A percentile compares a stretch with the other conserved stretches of the same genome.
Conservation (phyloP, 768 basidiomycete genomes). For the Pulveroboletus sp. region DNA sequence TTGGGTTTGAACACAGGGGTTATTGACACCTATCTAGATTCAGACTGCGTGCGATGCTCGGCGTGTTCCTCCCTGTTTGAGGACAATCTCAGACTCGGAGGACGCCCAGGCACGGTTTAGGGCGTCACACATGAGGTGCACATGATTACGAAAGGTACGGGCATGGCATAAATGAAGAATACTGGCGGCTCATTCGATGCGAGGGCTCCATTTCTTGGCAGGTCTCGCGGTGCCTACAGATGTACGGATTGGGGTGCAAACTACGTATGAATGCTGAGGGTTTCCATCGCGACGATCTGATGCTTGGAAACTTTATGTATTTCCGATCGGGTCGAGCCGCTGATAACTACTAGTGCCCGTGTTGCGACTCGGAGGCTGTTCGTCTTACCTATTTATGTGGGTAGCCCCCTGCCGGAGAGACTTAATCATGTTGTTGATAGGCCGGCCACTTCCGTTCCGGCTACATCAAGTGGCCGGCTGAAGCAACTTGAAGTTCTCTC, state of each 20-base stretch:
- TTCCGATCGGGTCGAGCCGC: no score
- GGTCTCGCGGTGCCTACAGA: slow-evolving; percentile 1
- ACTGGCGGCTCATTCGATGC: slow-evolving; percentile 2
- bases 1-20: not conserved
- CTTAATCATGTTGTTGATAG: no score
- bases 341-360: no score
- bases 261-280: no score
- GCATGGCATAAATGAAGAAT: not conserved
- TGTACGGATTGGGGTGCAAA: not conserved
- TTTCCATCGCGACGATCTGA: no score
- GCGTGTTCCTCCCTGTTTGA: not conserved
- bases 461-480: no score
- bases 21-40: not conserved
- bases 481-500: no score
- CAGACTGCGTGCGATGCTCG: not conserved
- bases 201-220: not conserved
- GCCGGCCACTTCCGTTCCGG: no score
- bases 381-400: no score
- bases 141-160: not conserved
- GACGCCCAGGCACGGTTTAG: not conserved
- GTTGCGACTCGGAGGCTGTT: no score
- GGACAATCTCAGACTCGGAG: not conserved
- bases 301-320: no score
- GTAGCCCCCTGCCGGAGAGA: no score
- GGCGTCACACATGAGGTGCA: not conserved